Percentiles rank a stretch among this genome's conserved stretches.
These are phyloP conservation scores for Diaporthe ampelina DNA, from an alignment of 2,329 filamentous ascomycete genomes.

Conservation along the genomic window DNA sequence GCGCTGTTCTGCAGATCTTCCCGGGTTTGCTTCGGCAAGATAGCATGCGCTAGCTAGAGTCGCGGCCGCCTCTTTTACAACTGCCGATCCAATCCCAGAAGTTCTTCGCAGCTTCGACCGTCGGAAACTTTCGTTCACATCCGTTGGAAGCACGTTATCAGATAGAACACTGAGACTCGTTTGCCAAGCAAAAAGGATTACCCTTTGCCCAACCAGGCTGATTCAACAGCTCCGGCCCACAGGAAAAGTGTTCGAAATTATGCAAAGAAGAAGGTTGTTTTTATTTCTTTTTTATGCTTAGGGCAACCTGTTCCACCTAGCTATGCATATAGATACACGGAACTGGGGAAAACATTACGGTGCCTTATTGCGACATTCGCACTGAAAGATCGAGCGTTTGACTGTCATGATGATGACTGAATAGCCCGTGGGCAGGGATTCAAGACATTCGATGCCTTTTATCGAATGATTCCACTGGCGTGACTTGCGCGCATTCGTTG, in stretches of 20 bases:
- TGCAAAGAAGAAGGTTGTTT: not conserved
- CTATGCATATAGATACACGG: not conserved
- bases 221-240: not conserved
- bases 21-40: slow-evolving; percentile 23
- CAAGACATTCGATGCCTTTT: no score
- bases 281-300: not conserved
- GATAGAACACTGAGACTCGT: not conserved
- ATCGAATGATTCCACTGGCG: no score
- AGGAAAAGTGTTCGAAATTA: not conserved
- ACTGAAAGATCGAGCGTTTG: not conserved
- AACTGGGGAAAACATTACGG: not conserved
- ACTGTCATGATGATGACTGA: no score
- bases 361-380: not conserved
- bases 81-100: not conserved
- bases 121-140: not conserved
- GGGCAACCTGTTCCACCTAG: not conserved
- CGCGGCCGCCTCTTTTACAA: not conserved
- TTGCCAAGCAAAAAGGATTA: no score
- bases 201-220: not conserved
- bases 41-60: not conserved
- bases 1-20: slow-evolving; percentile 22
- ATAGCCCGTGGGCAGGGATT: no score
- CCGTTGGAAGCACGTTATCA: not conserved
- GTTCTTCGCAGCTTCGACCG: not conserved
- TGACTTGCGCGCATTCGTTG: no score